Base-by-base conservation (phyloP, 192 early-diverging fungal species). In the Backusella westeae region DNA sequence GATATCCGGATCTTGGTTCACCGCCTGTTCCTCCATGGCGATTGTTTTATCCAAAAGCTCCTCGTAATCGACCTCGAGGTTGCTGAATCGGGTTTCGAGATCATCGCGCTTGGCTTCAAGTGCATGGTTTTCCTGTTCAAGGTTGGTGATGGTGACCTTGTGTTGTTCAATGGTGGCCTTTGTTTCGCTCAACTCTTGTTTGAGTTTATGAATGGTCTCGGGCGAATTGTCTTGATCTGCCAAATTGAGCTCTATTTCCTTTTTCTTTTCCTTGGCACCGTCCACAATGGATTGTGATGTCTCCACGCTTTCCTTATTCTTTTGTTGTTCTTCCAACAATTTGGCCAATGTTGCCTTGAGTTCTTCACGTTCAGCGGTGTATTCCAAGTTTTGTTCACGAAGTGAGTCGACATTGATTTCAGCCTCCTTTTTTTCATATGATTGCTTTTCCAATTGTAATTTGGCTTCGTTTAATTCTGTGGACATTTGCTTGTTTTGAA, bases 371-470 rank as follows among this genome's bases (percentile, higher is more conserved):
- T 96, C 93, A 65, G 83, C 84, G 32, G 80, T 83, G 38, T 95
- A 84, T 73, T 98, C 97, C 42, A 79, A 72, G 77, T 97, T 95
- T 34, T 87, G 89, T 77, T 98, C 96, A 56, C 92, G 93, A 39
- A 97, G 81, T 80, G 89, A 91, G 46, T 99, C 97, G 15, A 98
- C 85, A 26, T 88, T 94, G 69, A 99, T 96, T 72, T 89, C 82
- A 35, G 88, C 89, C 77, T 99, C 98, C 81, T 96, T 94, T 81
- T 91, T 89, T 39, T 94, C 94, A 83, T 96, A 97, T 19, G 86
- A 86, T 12, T 94, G 83, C 80, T 97, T 97, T 78, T 98, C 95
- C 19, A 98, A 82, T 80, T 95, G 90, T 34, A 97, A 81, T 73
- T 91, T 90, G 52, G 96, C 82, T 36, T 96, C 93, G 41, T 83